phyloP scores from a whole-genome alignment of 2,329 filamentous ascomycete genomes.

The Pseudogymnoascus sp. region DNA sequence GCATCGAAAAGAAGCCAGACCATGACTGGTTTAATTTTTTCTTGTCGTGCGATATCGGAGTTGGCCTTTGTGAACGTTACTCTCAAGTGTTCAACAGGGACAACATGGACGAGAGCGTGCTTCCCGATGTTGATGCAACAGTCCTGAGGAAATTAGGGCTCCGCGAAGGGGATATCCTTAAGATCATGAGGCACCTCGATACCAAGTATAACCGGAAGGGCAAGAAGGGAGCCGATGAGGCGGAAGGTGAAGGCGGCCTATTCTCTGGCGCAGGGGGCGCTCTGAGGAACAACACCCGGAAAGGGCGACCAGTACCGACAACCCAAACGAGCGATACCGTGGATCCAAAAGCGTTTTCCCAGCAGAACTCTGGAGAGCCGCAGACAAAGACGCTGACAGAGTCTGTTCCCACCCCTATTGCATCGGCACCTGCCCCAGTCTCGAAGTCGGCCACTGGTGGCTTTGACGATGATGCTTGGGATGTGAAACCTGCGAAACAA shows the following conservation, averaged over 20 bases:
- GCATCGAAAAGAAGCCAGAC: constrained; percentile 52
- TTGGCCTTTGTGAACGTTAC: constrained; percentile 90
- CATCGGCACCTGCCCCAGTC: constrained; percentile 31
- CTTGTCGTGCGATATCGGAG: constrained; percentile 80
- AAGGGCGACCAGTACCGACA: constrained; percentile 79
- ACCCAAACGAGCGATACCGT: constrained; percentile 78
- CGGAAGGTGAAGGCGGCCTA: constrained; percentile 55
- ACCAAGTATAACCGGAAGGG: constrained; percentile 63
- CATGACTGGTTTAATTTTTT: constrained; percentile 99
- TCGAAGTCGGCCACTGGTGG: constrained; percentile 47
- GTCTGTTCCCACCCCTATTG: constrained; percentile 39
- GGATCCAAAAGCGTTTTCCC: constrained; percentile 75
- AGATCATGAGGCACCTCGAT: constrained; percentile 85
- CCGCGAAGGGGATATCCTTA: constrained; percentile 91
- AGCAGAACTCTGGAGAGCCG: constrained; percentile 42
- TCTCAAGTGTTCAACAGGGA: constrained; percentile 81
- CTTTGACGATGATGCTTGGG: constrained; percentile 97
- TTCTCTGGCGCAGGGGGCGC: constrained; percentile 91
- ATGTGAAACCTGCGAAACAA: constrained; percentile 74
- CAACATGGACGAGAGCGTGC: constrained; percentile 89
- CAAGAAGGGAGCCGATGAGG: constrained; percentile 46
- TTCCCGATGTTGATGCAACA: constrained; percentile 79
- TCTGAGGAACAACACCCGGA: constrained; percentile 87
- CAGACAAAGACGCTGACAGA: constrained; percentile 30
- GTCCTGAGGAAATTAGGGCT: constrained; percentile 82